phyloP scores from a whole-genome alignment of 495 filamentous ascomycete species.

The Physcia stellaris region DNA sequence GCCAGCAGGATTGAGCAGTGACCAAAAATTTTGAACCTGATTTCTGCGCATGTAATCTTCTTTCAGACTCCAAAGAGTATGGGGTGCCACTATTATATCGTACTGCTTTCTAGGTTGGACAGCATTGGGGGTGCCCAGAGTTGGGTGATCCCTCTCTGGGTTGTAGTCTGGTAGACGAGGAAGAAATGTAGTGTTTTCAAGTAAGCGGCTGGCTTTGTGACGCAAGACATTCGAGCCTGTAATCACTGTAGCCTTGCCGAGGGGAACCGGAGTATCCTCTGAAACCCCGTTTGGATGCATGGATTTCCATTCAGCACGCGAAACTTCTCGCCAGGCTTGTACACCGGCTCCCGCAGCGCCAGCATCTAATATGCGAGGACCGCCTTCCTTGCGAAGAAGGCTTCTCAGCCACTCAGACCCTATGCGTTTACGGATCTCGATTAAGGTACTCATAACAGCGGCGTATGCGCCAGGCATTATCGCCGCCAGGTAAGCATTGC shows the following conservation, averaged over 20 bases:
- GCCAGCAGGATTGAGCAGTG: slow-evolving; percentile 66
- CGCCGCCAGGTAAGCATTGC: slow-evolving; percentile 66
- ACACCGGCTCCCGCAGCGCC: slow-evolving; percentile 75
- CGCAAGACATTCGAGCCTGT: slow-evolving; percentile 52
- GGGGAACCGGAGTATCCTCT: slow-evolving; percentile 26
- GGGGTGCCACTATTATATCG: slow-evolving; percentile 82
- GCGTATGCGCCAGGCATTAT: slow-evolving; percentile 75
- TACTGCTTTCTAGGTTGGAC: slow-evolving; percentile 61
- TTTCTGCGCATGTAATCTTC: slow-evolving; percentile 64
- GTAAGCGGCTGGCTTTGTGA: slow-evolving; percentile 57
- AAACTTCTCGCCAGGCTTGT: slow-evolving; percentile 69
- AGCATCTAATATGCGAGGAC: slow-evolving; percentile 71
- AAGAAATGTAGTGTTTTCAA: slow-evolving; percentile 84
- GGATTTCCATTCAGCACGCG: slow-evolving; percentile 64
- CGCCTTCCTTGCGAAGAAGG: slow-evolving; percentile 51
- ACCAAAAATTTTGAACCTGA: slow-evolving; percentile 77
- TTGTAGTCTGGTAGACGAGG: slow-evolving; percentile 85
- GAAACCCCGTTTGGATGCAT: slow-evolving; percentile 37
- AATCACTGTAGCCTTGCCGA: slow-evolving; percentile 48
- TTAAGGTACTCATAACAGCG: slow-evolving; percentile 53
- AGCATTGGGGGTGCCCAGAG: slow-evolving; percentile 27
- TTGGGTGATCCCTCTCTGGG: slow-evolving; percentile 39
- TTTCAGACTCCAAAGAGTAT: slow-evolving; percentile 57
- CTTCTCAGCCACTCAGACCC: slow-evolving; percentile 65
- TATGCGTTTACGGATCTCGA: slow-evolving; percentile 74